Evolutionary conservation across 805 yeast genomes (phyloP), one percentile per base, ranked within the genome.

Genomic region (Saturnispora bothae): DNA sequence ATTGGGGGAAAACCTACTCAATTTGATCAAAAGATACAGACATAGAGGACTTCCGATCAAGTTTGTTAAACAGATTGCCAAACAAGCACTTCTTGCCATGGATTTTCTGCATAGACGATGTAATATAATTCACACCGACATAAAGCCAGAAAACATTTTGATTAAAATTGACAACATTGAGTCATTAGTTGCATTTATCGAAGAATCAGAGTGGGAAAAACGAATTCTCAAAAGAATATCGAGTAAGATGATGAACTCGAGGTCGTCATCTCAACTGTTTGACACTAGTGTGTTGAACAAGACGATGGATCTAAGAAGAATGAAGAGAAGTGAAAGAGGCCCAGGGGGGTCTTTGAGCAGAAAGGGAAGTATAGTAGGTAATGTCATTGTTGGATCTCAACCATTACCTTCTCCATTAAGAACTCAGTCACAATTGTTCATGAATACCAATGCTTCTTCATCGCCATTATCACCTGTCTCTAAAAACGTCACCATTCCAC

Each of bases 321-420:
- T 56, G 29, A 50, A 81, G 33, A 48, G 46, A 21, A 64, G 83
- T 25, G 69, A 94, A 51, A 62, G 89, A 28, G 40, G 43, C 9
- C 7, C 10, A 8, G 10, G 10, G 7, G 25, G 25, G 10, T 10
- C 25, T 8, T 22, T 22, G 25, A 22, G 25, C 10, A 10, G 28
- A 6, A 26, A 26, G 15, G 12, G 28, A 12, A 26, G 28, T 26
- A n/a, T 26, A 12, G 28, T n/a, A 12, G 78, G 76, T 45, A 78
- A 94, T 0, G 60, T 86, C 18, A 79, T 86, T 34, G 83, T 94
- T 0, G 95, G 95, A 1, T 84, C 95, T 0, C 95, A 86, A 57
- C 96, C 96, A 2, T 63, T 86, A 41, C 95, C 96, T 4, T 81
- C 94, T 1, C 95, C 96, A 1, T 26, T 85, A 34, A 65, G 88